Evolutionary conservation across 768 basidiomycete species (phyloP).

Genomic region (Agrocybe chaxingu): DNA sequence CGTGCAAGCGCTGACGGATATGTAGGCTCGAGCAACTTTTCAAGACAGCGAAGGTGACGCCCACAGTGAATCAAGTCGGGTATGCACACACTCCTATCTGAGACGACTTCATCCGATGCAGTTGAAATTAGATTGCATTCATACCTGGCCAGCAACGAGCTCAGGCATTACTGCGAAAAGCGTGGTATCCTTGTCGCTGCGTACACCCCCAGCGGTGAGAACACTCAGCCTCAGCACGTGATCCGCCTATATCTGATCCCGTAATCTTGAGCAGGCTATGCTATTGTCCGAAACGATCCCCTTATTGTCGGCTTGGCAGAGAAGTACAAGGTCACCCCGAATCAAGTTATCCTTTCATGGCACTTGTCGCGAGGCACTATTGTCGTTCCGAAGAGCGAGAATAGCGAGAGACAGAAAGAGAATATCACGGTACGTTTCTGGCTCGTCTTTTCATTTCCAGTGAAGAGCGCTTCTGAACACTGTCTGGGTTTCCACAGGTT

Average conservation of each 20-base stretch:
- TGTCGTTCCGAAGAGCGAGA: constrained; percentile 45
- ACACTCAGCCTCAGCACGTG: too few species aligned
- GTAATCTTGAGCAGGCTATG: constrained; percentile 28
- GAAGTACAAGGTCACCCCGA: constrained; percentile 44
- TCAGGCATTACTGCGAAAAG: constrained; percentile 42
- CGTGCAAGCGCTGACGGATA: neutral
- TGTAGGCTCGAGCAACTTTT: constrained; percentile 35
- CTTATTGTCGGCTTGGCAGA: constrained; percentile 39
- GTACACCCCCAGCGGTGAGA: constrained; percentile 44
- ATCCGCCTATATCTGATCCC: neutral
- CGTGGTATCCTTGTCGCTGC: constrained; percentile 50
- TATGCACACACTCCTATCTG: constrained; percentile 7
- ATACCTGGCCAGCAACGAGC: constrained; percentile 46
- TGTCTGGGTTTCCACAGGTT: constrained; percentile 5
- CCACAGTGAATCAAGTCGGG: constrained; percentile 50
- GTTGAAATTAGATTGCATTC: constrained; percentile 37
- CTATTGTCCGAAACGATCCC: constrained; percentile 42
- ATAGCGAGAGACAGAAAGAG: constrained; percentile 43
- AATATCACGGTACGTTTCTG: constrained; percentile 40
- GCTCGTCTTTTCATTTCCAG: neutral
- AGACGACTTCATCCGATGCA: neutral
- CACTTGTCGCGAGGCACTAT: constrained; percentile 41
- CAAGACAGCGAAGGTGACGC: constrained; percentile 38
- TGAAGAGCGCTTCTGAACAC: neutral
- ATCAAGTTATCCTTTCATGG: constrained; percentile 52